These are phyloP conservation scores for Aspergillus asperescens DNA, from an alignment of 495 filamentous ascomycete species.

Conservation along the genomic window DNA sequence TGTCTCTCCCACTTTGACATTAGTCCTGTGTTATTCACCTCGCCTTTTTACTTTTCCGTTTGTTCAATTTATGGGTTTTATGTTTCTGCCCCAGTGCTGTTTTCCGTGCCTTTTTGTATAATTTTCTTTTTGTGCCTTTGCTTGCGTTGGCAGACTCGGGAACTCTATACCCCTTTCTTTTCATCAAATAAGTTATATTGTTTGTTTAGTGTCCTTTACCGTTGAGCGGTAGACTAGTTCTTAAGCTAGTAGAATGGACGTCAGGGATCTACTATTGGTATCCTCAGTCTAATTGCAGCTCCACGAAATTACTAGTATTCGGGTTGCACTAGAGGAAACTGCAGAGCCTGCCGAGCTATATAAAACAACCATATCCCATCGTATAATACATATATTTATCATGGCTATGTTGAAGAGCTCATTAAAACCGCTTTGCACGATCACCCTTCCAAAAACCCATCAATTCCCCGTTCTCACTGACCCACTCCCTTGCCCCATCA, in stretches of 20 bases:
- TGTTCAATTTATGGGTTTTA: background rate
- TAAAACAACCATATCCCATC: background rate
- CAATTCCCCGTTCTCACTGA: conserved; percentile 64
- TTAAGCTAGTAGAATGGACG: background rate
- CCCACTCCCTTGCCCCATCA: conserved; percentile 66
- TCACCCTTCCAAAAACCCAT: conserved; percentile 65
- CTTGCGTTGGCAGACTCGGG: background rate
- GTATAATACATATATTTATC: background rate
- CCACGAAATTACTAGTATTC: too few relatives aligned
- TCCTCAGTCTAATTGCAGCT: too few relatives aligned
- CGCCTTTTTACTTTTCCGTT: background rate
- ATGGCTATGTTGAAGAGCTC: background rate
- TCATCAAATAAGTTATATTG: conserved; percentile 1
- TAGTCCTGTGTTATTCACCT: background rate
- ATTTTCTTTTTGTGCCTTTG: background rate
- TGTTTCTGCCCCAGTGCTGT: background rate
- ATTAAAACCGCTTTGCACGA: conserved; percentile 39
- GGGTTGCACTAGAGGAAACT: too few relatives aligned
- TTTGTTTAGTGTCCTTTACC: background rate
- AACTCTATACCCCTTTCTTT: conserved; percentile 13
- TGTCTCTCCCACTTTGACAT: background rate
- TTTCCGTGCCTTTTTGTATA: conserved; percentile 7
- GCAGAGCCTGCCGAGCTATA: too few relatives aligned
- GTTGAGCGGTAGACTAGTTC: background rate
- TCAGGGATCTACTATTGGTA: background rate